Base-by-base conservation (phyloP, 441 rosid genomes). In the Omphalea diandra region DNA sequence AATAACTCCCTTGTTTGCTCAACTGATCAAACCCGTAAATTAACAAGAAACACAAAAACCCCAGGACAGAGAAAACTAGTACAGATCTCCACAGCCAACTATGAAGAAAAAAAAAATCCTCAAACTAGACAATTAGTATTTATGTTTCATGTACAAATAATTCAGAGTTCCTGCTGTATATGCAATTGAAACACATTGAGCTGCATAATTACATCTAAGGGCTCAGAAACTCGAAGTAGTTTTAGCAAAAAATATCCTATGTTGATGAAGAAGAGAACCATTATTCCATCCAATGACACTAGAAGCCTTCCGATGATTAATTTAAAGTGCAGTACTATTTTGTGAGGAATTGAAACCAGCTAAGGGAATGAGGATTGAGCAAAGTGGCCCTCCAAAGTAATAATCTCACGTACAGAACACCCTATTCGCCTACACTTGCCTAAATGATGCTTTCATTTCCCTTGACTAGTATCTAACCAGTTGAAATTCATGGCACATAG, bases 191-290 rank as follows among this genome's bases (percentile, higher is more conserved):
- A 10, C 18, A 9, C 54, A 44, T 17, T 63, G 1, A 24, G 41
- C 44, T 29, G 72, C 65, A 40, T 18, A 68, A 68, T 40, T 26
- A 31, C 38, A 26, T 38, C 15, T 17, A 40, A 66, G 2, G 15
- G 15, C 58, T 65, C 55, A 46, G 24, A 1, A n/a, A 22, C 29
- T 68, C 22, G 2, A 5, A 5, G 0, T 20, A 6, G 54, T 0
- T 60, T 35, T 10, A 50, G 14, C 47, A 35, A 60, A 11, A 59
- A 47, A 43, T 12, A 29, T 26, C 10, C 12, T 15, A 20, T 18
- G 10, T 40, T 12, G 59, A 18, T 11, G n/a, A 38, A 43, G 63
- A 76, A 76, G 36, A 63, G 35, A 54, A n/a, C n/a, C n/a, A n/a
- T n/a, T n/a, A n/a, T 60, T 33, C 54, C 62, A 56, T 41, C 52